These are phyloP conservation scores for Sarocladium kiliense DNA, from an alignment of 2,329 filamentous ascomycete species.

Conservation along the genomic window DNA sequence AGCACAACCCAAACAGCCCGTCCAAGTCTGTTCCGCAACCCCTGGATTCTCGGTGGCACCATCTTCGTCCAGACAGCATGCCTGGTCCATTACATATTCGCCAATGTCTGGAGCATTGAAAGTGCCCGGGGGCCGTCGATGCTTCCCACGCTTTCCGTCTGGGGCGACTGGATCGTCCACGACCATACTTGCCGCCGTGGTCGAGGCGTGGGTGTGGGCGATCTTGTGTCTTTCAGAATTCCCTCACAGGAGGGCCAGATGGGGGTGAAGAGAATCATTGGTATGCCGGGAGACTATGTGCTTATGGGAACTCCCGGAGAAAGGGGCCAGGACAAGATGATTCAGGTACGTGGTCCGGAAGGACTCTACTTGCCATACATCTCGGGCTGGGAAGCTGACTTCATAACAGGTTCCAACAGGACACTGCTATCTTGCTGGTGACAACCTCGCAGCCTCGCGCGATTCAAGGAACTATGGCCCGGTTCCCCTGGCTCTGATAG, in stretches of 20 bases:
- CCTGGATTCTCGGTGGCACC: conserved; percentile 18
- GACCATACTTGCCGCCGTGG: conserved; percentile 66
- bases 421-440: conserved; percentile 86
- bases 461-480: conserved; percentile 88
- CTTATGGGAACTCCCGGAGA: conserved; percentile 56
- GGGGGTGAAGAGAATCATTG: conserved; percentile 75
- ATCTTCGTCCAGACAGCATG: conserved; percentile 27
- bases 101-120: conserved; percentile 58
- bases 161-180: conserved; percentile 64
- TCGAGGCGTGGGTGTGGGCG: conserved; percentile 64
- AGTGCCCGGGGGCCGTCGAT: conserved; percentile 72
- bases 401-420: conserved; percentile 70
- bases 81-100: conserved; percentile 38
- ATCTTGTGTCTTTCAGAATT: conserved; percentile 74
- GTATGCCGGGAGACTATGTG: conserved; percentile 73
- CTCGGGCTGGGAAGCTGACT: no score
- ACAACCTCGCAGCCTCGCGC: conserved; percentile 77
- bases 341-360: conserved; percentile 49
- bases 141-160: conserved; percentile 73
- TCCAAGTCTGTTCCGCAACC: conserved; percentile 18
- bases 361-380: no score
- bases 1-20: background rate
- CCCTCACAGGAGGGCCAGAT: conserved; percentile 55
- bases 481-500: conserved; percentile 76
- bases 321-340: conserved; percentile 45